phyloP scores from a whole-genome alignment of 805 yeast species.

The Debaryomyces hansenii region DNA sequence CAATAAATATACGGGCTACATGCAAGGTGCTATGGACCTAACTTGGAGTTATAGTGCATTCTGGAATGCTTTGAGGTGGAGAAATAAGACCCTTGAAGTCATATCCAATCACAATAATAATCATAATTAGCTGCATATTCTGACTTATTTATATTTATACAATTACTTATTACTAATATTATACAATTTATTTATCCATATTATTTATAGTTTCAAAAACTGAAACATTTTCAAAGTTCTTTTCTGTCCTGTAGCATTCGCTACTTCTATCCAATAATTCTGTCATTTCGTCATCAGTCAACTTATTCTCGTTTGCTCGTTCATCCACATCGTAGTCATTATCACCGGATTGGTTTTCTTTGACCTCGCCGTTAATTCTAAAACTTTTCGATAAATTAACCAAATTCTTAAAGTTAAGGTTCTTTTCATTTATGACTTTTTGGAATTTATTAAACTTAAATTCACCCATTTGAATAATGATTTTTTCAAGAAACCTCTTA shows the following conservation, averaged over 20 bases:
- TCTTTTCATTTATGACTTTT: conserved; percentile 19
- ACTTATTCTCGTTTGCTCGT: conserved; percentile 5
- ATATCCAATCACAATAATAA: background rate
- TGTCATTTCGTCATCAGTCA: conserved; percentile 37
- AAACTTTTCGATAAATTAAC: conserved; percentile 20
- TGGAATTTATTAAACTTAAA: conserved; percentile 31
- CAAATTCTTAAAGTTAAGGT: conserved; percentile 17
- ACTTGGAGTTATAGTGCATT: conserved; percentile 91
- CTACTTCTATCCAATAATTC: conserved; percentile 42
- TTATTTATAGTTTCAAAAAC: conserved; percentile 40
- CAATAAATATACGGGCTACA: conserved; percentile 73
- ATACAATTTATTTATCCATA: conserved; percentile 22
- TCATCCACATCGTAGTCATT: conserved; percentile 7
- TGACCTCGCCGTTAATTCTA: conserved; percentile 9
- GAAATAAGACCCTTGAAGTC: conserved; percentile 39
- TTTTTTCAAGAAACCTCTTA: conserved; percentile 74
- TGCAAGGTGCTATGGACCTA: conserved; percentile 84
- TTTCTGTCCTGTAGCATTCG: conserved; percentile 24
- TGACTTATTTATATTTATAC: background rate
- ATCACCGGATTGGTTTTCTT: conserved; percentile 9
- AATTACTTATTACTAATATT: background rate
- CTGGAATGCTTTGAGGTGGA: conserved; percentile 68
- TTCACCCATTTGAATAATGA: conserved; percentile 52
- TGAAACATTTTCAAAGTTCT: conserved; percentile 27
- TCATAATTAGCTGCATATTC: background rate